These are phyloP conservation scores for Suillus clintonianus DNA, from an alignment of 768 basidiomycete genomes.

Conservation along the genomic window DNA sequence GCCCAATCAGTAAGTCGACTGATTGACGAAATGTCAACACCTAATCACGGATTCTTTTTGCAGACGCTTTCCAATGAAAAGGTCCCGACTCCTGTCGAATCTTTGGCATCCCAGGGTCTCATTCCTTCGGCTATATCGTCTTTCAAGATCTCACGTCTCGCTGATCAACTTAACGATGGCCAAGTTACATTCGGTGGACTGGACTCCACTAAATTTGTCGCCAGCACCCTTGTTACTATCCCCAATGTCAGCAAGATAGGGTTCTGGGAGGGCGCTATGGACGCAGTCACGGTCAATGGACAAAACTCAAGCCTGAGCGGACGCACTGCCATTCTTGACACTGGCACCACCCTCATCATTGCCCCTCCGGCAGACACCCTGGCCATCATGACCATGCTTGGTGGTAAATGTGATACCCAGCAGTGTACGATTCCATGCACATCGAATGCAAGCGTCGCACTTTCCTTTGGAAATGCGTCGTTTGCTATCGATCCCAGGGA, in stretches of 20 bases:
- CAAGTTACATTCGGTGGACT: conserved; percentile 82
- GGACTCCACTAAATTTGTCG: conserved; percentile 68
- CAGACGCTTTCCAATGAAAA: conserved; percentile 66
- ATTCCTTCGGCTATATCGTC: conserved; percentile 70
- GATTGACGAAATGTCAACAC: conserved; percentile 7
- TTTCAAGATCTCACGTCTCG: conserved; percentile 77
- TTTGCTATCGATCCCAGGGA: conserved; percentile 71
- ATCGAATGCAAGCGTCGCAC: conserved; percentile 49
- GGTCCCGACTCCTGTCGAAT: conserved; percentile 69
- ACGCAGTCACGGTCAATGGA: conserved; percentile 60
- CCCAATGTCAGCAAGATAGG: conserved; percentile 64
- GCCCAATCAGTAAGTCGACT: conserved; percentile 59
- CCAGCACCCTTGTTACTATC: conserved; percentile 56
- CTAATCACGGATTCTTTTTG: background rate
- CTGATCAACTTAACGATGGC: conserved; percentile 67
- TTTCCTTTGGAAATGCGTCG: conserved; percentile 56
- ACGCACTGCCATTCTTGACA: conserved; percentile 71
- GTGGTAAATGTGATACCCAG: conserved; percentile 50
- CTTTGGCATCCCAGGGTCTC: conserved; percentile 57
- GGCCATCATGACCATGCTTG: conserved; percentile 59
- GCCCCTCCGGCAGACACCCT: conserved; percentile 50
- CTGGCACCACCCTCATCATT: conserved; percentile 48
- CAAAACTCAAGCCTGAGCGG: conserved; percentile 48
- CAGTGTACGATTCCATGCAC: conserved; percentile 69
- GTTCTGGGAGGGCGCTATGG: conserved; percentile 80